A percentile compares a stretch with the other conserved stretches of the same genome.
Conservation (phyloP, 768 basidiomycete genomes). For the Auricularia heimuer region DNA sequence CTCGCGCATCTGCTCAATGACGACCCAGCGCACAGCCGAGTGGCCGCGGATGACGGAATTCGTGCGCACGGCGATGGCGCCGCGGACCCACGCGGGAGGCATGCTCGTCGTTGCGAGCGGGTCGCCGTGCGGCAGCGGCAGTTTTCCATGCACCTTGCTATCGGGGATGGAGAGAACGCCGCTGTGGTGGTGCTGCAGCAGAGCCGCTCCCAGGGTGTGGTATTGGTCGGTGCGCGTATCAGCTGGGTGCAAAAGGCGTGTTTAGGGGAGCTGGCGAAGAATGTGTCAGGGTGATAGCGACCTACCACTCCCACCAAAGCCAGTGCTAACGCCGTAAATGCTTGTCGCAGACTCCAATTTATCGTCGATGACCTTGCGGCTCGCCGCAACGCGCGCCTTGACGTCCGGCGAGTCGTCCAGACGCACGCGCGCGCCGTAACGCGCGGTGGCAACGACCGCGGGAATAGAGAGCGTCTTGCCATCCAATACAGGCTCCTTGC, state of each 20-base stretch:
- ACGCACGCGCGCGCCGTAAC: slow-evolving; percentile 41
- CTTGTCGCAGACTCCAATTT: slow-evolving; percentile 61
- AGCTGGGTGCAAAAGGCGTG: slow-evolving; percentile 30
- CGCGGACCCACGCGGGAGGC: slow-evolving; percentile 84
- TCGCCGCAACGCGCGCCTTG: slow-evolving; percentile 46
- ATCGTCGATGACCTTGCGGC: slow-evolving; percentile 51
- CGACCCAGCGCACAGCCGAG: slow-evolving; percentile 73
- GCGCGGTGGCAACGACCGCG: slow-evolving; percentile 66
- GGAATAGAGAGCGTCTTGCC: slow-evolving; percentile 66
- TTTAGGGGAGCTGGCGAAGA: slow-evolving; percentile 10
- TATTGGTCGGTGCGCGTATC: slow-evolving; percentile 75
- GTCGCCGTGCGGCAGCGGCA: slow-evolving; percentile 54
- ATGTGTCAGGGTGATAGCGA: background rate
- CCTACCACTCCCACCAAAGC: slow-evolving; percentile 71
- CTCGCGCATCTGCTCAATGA: slow-evolving; percentile 68
- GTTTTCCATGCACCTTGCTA: slow-evolving; percentile 23
- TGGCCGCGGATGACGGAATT: slow-evolving; percentile 86
- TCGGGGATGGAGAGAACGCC: slow-evolving; percentile 58
- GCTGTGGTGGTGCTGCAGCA: slow-evolving; percentile 75
- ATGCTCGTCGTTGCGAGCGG: slow-evolving; percentile 59
- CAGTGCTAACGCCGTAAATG: slow-evolving; percentile 79
- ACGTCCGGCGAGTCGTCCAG: slow-evolving; percentile 41
- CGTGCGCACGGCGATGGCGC: slow-evolving; percentile 77
- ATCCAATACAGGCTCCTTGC: slow-evolving; percentile 52
- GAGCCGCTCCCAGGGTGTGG: slow-evolving; percentile 62